phyloP scores from a whole-genome alignment of 1,284 basidiomycete genomes.

The Quambalaria eucalypti region DNA sequence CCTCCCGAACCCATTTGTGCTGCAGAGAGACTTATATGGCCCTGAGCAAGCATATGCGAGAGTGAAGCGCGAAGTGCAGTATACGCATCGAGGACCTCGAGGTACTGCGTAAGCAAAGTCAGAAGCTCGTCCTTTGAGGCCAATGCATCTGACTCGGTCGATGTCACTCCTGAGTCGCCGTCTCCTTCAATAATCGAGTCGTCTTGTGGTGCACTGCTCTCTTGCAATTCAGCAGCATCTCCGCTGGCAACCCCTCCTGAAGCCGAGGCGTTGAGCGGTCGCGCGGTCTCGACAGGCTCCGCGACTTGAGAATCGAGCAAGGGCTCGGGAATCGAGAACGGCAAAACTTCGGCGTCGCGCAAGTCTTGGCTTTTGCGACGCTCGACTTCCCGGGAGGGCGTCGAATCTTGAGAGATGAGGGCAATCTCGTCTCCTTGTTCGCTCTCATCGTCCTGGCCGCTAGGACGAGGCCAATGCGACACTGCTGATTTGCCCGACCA shows the following conservation, averaged over 20 bases:
- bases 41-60: not conserved
- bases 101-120: conserved; percentile 1
- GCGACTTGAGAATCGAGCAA: not conserved
- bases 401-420: not conserved
- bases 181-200: not conserved
- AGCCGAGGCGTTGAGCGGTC: not conserved
- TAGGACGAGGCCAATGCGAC: not conserved
- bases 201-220: not conserved
- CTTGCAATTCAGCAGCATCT: not conserved
- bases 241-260: no score
- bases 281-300: not conserved
- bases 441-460: not conserved
- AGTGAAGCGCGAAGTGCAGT: not conserved
- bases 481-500: not conserved
- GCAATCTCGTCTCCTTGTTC: not conserved
- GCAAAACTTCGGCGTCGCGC: not conserved
- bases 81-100: conserved; percentile 5
- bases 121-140: not conserved
- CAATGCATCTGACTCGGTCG: not conserved
- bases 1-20: not conserved
- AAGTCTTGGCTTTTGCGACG: not conserved
- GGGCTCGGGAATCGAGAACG: not conserved
- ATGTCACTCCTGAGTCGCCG: not conserved
- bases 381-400: not conserved
- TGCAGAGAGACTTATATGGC: conserved; percentile 4